A percentile compares a stretch with the other conserved stretches of the same genome.
These are phyloP conservation scores for Galerina sulciceps DNA, from an alignment of 768 basidiomycete genomes.

Conservation along the genomic window DNA sequence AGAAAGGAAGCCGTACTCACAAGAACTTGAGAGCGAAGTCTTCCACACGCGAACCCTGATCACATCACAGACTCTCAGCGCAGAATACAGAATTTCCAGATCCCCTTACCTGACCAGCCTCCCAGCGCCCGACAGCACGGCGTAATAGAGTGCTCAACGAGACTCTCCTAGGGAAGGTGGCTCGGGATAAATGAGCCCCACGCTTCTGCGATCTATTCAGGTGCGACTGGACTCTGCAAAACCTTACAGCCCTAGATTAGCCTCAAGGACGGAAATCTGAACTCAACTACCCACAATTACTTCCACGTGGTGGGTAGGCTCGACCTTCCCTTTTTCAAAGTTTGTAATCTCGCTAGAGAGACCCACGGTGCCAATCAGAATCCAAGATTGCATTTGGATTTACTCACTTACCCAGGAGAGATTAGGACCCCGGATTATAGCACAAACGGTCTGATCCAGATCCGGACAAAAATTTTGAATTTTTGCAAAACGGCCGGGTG, in stretches of 20 bases:
- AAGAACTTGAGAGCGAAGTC: slow-evolving; percentile 8
- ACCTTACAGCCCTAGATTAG: slow-evolving; percentile 13
- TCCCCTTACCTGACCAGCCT: slow-evolving; percentile 18
- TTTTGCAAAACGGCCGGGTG: too few species aligned
- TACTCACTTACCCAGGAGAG: slow-evolving; percentile 5
- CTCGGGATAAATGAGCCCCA: slow-evolving; percentile 1
- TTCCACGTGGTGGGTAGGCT: slow-evolving; percentile 26
- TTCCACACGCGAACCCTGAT: slow-evolving; percentile 28
- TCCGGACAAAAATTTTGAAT: too few species aligned
- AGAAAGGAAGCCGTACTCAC: slow-evolving; percentile 30
- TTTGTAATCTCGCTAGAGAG: slow-evolving; percentile 4
- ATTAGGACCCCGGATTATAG: too few species aligned
- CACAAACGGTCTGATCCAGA: too few species aligned
- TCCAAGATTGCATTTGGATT: slow-evolving; percentile 31
- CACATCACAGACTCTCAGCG: slow-evolving; percentile 24
- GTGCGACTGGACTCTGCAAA: slow-evolving; percentile 5
- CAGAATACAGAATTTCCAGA: slow-evolving; percentile 35
- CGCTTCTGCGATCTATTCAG: neutral
- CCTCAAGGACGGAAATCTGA: slow-evolving; percentile 13
- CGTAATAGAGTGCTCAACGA: slow-evolving; percentile 30
- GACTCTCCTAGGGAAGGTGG: slow-evolving; percentile 14
- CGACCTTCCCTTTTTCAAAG: slow-evolving; percentile 11
- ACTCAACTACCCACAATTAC: slow-evolving; percentile 19
- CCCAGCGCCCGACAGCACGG: slow-evolving; percentile 26
- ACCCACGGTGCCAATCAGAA: slow-evolving; percentile 28